Evolutionary conservation across 2,329 filamentous ascomycete species (phyloP), one percentile per base, ranked within the genome.

Genomic region (Blastomyces silverae): DNA sequence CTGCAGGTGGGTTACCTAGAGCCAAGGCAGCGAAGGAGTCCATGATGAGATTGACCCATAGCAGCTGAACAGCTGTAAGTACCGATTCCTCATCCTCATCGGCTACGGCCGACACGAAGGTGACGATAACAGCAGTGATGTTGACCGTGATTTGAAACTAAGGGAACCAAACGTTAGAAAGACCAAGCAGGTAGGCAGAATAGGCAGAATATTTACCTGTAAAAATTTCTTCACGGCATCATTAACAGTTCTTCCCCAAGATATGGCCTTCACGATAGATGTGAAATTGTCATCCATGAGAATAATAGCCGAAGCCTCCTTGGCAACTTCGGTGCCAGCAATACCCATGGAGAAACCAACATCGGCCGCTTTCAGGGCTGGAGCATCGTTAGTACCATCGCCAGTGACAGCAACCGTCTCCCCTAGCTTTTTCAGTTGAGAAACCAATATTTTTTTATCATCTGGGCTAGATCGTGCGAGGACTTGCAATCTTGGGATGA

Each of bases 21-120:
- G 92, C 92, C 50, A 96, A 82, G 11, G 92, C 92, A 37, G 92
- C 92, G 66, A 97, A 90, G 0, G 92, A 96, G 72, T 97, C 92
- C 92, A 96, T 97, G 79, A 97, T 97, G 71, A 97, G 81, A 73
- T 96, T 97, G 72, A 97, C 91, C 92, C 92, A 97, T 37, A 97
- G 87, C 70, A 97, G 84, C 77, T 97, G 92, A 37, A 96, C 92
- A 15, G 92, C 92, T 2, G 87, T 94, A 65, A 97, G 80, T 28
- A 96, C 92, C 53, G 91, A 90, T 60, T 80, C 75, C 74, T 93
- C 88, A 2, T 86, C 78, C 0, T 75, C 74, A 75, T 84, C 92
- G 42, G 88, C 86, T 15, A 96, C 90, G 39, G 92, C 90, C n/a
- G 91, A 92, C 65, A 96, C 87, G 71, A 97, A 96, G 0, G 92